phyloP scores from a whole-genome alignment of 106 monocot species.

The Apostasia ramifera region DNA sequence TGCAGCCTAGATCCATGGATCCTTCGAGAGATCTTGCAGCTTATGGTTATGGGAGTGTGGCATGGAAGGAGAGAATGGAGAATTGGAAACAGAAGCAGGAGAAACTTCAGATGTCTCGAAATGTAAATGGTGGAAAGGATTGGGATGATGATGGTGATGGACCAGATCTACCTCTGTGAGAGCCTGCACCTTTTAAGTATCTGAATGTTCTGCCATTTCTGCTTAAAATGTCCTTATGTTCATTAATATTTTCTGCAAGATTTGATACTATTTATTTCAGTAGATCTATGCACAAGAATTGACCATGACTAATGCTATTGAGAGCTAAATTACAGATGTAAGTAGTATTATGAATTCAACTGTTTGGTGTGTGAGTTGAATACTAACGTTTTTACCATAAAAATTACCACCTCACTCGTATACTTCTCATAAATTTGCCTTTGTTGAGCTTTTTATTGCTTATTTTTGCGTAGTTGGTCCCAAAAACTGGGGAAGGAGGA shows the following conservation, averaged over 20 bases:
- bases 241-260: neutral
- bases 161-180: slow-evolving; percentile 81
- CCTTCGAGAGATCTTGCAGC: slow-evolving; percentile 90
- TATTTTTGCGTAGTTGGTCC: too few relatives aligned
- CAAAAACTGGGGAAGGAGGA: too few relatives aligned
- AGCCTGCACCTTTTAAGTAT: neutral
- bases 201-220: neutral
- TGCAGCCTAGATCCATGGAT: slow-evolving; percentile 94
- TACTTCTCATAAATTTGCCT: too few relatives aligned
- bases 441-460: too few relatives aligned
- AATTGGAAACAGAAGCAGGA: slow-evolving; percentile 89
- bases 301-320: neutral
- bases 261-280: neutral
- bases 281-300: neutral
- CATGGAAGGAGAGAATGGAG: slow-evolving; percentile 94
- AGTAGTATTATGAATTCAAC: too few relatives aligned
- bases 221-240: neutral
- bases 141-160: slow-evolving; percentile 54
- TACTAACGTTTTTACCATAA: too few relatives aligned
- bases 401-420: too few relatives aligned
- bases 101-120: slow-evolving; percentile 50
- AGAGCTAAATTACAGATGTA: neutral
- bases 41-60: slow-evolving; percentile 90
- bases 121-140: slow-evolving; percentile 54
- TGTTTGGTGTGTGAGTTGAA: too few relatives aligned